Base-by-base conservation (phyloP, 148 eudicot genomes). In the Oxyria digyna region DNA sequence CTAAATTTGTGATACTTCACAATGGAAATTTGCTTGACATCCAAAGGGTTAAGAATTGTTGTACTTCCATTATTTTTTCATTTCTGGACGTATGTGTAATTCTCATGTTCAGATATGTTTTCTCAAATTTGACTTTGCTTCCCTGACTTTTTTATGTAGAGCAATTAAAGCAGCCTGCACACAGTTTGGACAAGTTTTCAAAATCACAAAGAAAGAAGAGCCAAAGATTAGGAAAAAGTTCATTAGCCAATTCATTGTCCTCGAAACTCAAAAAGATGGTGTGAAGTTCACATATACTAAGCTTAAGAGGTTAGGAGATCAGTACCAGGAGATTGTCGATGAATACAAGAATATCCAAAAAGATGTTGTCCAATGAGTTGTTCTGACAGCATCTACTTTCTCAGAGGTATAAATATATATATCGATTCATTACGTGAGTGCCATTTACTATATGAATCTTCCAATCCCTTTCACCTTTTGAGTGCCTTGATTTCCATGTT, bases 151-250 rank as follows among this genome's bases (percentile, higher is more conserved):
- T n/a, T n/a, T n/a, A n/a, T n/a, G n/a, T n/a, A n/a, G n/a, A n/a
- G n/a, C n/a, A n/a, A n/a, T n/a, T n/a, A n/a, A n/a, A n/a, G n/a
- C n/a, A n/a, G n/a, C n/a, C n/a, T n/a, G 97, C 59, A 94, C 99
- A 73, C 99, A 94, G 80, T 94, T 83, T 75, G 99, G 99, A 32
- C 97, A 94, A 73, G 97, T 91, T 69, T 94, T 91, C 69, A 91
- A 97, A 76, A 91, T 94, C 75, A 94, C 99, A 18, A 94, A 94
- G 82, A 94, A 91, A 80, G 99, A 94, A 74, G 99, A 94, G 72
- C 97, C 96, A 40, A 94, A 88, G 79, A 80, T 94, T 21, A 87
- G 99, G 75, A 91, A 85, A 76, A 90, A 91, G 79, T 91, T 94
- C n/a, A 88, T 86, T 67, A 77, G 88, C 42, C 90, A 90, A 54